Evolutionary conservation across 2,329 filamentous ascomycete species (phyloP).

Genomic region (Alternaria brassicicola): DNA sequence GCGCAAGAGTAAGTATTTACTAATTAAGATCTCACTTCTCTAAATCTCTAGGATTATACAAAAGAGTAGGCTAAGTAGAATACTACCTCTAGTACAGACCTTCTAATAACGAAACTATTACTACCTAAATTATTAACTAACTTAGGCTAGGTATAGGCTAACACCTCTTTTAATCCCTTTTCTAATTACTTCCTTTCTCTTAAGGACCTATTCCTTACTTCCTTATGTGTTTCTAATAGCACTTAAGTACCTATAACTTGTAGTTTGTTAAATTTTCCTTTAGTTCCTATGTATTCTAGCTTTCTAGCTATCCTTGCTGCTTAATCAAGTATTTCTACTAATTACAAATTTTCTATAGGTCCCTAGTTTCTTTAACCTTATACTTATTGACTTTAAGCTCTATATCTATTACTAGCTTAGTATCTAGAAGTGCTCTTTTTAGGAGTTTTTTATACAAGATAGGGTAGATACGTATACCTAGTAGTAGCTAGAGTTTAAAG

Average conservation of each 20-base stretch:
- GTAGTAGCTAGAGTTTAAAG: neutral
- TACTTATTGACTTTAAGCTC: neutral
- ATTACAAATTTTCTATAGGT: neutral
- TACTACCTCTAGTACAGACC: neutral
- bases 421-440: neutral
- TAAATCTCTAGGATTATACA: no score
- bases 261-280: neutral
- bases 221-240: neutral
- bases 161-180: neutral
- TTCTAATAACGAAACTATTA: no score
- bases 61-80: neutral
- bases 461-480: neutral
- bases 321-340: no score
- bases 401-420: neutral
- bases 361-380: neutral
- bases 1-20: no score
- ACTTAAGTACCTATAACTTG: neutral
- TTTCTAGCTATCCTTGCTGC: neutral
- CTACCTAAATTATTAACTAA: neutral
- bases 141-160: neutral
- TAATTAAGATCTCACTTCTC: no score
- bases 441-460: constrained; percentile 1
- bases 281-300: neutral
- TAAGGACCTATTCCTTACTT: neutral
- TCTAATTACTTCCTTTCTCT: neutral